Conservation (phyloP, 441 rosid genomes). For the Euphorbia celastroides region DNA sequence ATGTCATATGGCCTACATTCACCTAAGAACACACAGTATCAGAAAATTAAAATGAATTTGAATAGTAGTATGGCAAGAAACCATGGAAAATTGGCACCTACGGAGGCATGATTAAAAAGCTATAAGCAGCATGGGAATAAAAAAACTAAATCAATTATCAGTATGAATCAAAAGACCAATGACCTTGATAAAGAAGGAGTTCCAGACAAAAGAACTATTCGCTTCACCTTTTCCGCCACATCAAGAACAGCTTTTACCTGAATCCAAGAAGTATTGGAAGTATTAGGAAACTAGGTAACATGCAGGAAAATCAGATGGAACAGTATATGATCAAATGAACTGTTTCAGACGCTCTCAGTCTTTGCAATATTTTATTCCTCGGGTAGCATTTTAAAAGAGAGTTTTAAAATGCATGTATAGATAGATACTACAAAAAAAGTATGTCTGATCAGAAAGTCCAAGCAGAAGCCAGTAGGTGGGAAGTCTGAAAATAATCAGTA, state of each 20-base stretch:
- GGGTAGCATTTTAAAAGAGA: background rate
- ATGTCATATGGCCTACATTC: constrained; percentile 90
- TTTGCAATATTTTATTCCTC: background rate
- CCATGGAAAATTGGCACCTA: background rate
- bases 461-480: background rate
- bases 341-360: background rate
- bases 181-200: constrained; percentile 99
- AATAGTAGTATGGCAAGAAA: constrained; percentile 13
- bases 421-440: background rate
- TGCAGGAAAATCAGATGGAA: background rate
- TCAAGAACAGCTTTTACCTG: constrained; percentile 83
- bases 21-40: constrained; percentile 45
- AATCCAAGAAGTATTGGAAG: constrained; percentile 16
- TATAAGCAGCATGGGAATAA: background rate
- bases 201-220: constrained; percentile 76
- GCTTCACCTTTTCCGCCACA: constrained; percentile 74
- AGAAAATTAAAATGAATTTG: constrained; percentile 27
- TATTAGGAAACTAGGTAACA: constrained; percentile 3
- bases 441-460: constrained; percentile 1
- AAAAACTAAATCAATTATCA: constrained; percentile 4
- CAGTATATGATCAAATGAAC: background rate
- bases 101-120: constrained; percentile 3
- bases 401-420: background rate
- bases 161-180: constrained; percentile 22
- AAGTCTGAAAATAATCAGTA: background rate